Evolutionary conservation across 805 yeast genomes (phyloP).

Genomic region (Wickerhamomyces hampshirensis): DNA sequence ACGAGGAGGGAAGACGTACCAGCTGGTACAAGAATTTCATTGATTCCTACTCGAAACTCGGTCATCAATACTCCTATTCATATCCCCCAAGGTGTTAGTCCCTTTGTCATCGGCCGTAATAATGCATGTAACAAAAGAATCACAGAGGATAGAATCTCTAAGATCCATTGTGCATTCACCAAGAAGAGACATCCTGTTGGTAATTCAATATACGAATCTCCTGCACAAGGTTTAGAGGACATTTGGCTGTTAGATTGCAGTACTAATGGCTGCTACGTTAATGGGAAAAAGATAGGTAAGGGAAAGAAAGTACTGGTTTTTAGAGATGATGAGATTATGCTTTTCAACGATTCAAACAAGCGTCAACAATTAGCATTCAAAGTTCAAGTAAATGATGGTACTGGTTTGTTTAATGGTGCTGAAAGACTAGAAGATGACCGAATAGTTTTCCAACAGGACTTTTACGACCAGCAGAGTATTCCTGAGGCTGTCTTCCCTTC

Average conservation of each 20-base stretch:
- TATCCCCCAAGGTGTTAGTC: conserved; percentile 63
- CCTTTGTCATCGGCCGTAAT: conserved; percentile 71
- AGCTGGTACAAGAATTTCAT: conserved; percentile 57
- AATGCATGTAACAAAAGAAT: conserved; percentile 56
- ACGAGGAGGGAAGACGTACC: conserved; percentile 32
- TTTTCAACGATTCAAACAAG: conserved; percentile 57
- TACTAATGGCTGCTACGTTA: conserved; percentile 74
- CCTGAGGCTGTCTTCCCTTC: conserved; percentile 1
- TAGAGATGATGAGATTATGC: conserved; percentile 60
- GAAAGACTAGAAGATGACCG: conserved; percentile 10
- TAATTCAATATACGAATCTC: conserved; percentile 55
- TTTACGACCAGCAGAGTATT: conserved; percentile 10
- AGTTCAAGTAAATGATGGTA: conserved; percentile 50
- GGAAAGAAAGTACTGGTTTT: conserved; percentile 57
- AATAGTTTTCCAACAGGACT: conserved; percentile 11
- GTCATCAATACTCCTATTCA: conserved; percentile 42
- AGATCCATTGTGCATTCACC: conserved; percentile 70
- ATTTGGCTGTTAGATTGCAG: conserved; percentile 79
- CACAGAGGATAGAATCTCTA: conserved; percentile 74
- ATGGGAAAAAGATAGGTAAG: conserved; percentile 52
- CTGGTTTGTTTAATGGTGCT: conserved; percentile 60
- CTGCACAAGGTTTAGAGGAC: conserved; percentile 69
- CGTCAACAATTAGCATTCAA: conserved; percentile 49
- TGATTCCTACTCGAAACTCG: conserved; percentile 48
- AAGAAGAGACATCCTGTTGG: conserved; percentile 61